phyloP scores from a whole-genome alignment of 2,329 filamentous ascomycete species.

The Trichoderma endophyticum region DNA sequence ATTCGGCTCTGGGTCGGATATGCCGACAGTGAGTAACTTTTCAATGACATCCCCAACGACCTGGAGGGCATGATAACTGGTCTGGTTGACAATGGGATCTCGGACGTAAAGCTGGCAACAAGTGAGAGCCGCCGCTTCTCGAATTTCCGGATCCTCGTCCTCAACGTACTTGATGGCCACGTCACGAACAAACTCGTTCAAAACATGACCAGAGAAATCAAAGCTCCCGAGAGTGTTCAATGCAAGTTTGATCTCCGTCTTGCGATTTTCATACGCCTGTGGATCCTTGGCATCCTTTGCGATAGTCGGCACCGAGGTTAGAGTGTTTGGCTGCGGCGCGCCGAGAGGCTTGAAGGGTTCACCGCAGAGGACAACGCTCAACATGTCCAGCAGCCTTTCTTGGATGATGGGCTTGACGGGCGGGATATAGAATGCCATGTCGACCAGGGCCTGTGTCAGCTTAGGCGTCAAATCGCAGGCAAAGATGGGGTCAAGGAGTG shows the following conservation, averaged over 20 bases:
- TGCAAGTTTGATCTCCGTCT: slow-evolving; percentile 86
- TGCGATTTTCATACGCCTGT: slow-evolving; percentile 73
- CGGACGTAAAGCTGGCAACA: slow-evolving; percentile 97
- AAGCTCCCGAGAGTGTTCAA: slow-evolving; percentile 97
- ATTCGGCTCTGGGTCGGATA: slow-evolving; percentile 84
- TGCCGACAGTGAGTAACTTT: slow-evolving; percentile 88
- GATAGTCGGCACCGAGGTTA: slow-evolving; percentile 76
- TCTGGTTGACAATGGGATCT: slow-evolving; percentile 97
- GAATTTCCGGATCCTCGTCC: slow-evolving; percentile 88
- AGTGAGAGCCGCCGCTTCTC: slow-evolving; percentile 90
- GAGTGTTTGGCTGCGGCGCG: slow-evolving; percentile 78
- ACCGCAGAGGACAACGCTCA: slow-evolving; percentile 89
- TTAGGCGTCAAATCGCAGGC: slow-evolving; percentile 92
- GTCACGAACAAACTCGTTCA: slow-evolving; percentile 98
- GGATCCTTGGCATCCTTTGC: slow-evolving; percentile 84
- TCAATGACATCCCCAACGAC: slow-evolving; percentile 98
- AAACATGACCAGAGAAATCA: slow-evolving; percentile 85
- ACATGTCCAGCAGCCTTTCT: slow-evolving; percentile 87
- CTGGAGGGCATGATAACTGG: slow-evolving; percentile 92
- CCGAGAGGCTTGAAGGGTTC: slow-evolving; percentile 90
- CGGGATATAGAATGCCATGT: slow-evolving; percentile 98
- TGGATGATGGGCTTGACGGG: slow-evolving; percentile 91
- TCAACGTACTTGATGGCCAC: slow-evolving; percentile 98
- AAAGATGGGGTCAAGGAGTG: slow-evolving; percentile 91
- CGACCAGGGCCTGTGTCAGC: slow-evolving; percentile 89